phyloP scores from a whole-genome alignment of 331 rosid species.

The Pyracantha coccinea region DNA sequence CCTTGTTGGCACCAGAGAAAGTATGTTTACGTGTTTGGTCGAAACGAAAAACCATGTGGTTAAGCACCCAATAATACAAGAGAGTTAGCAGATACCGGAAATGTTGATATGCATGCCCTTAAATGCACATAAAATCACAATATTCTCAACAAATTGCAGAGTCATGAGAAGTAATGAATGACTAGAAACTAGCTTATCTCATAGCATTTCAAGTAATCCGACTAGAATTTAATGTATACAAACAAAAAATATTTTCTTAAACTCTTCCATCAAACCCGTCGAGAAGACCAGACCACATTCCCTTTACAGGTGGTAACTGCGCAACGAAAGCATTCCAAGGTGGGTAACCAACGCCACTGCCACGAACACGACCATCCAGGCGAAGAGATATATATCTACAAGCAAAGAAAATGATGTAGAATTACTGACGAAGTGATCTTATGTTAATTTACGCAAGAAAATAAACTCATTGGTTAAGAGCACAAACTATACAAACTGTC shows the following conservation, averaged over 20 bases:
- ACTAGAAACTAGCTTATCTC: neutral
- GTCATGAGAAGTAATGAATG: neutral
- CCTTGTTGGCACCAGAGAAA: neutral
- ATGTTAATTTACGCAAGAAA: neutral
- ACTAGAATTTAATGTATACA: constrained; percentile 10
- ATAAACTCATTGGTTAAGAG: neutral
- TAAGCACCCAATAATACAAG: neutral
- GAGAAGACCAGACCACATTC: constrained; percentile 88
- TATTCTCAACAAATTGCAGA: neutral
- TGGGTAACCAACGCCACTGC: constrained; percentile 71
- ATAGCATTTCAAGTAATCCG: neutral
- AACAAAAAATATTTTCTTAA: constrained; percentile 11
- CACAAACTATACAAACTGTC: neutral
- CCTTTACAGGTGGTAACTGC: constrained; percentile 81
- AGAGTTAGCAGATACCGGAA: neutral
- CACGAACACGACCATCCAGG: constrained; percentile 92
- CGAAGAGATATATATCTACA: constrained; percentile 80
- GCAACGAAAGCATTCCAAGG: constrained; percentile 76
- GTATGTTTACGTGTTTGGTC: neutral
- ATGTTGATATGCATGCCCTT: neutral
- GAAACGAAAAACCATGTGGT: neutral
- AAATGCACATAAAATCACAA: neutral
- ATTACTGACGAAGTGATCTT: neutral
- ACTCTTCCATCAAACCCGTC: constrained; percentile 97
- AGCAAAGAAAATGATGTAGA: neutral